Evolutionary conservation across 768 basidiomycete genomes (phyloP), one percentile per base, ranked within the genome.

Genomic region (Phylloporus sp.): DNA sequence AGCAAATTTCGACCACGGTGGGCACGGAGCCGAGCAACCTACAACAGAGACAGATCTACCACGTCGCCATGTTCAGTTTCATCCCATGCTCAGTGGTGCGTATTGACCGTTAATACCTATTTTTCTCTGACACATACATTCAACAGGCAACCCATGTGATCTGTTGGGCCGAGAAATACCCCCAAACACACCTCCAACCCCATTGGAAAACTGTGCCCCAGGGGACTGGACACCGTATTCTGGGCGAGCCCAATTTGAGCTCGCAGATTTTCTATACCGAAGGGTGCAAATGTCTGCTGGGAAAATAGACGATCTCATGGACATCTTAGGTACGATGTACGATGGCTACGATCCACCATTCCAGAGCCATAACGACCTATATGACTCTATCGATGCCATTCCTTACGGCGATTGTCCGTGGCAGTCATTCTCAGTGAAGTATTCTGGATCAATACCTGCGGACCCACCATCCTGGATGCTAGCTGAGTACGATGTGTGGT

Each of bases 401-500:
- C 41, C 46, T 3, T 44, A 64, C 36, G 73, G 76, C 6, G 70
- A 71, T 32, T 59, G 62, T 9, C 66, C 72, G 0, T 78, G 75
- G 74, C 42, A 68, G 10, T 62, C 56, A 0, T 70, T 76, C 49
- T 45, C 56, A 1, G 43, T 71, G 13, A 42, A 50, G 6, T 74
- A 72, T 28, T 46, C 47, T 0, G 66, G 65, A 2, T 42, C 35
- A 0, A 22, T 54, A 4, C 49, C 50, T 6, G 54, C 56, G 12
- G 48, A 55, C 6, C 26, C 29, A 5, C 61, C 64, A 9, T 23
- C 51, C 4, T 70, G 68, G 69, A 70, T 65, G 66, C 49, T 38
- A 0, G 57, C 51, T 5, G 44, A 58, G 2, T 63, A 62, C 40
- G 61, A 65, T 22, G 54, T 69, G 4, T 66, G 61, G 61, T 56